These are phyloP conservation scores for Verticillium longisporum DNA, from an alignment of 2,329 filamentous ascomycete species.

Conservation along the genomic window DNA sequence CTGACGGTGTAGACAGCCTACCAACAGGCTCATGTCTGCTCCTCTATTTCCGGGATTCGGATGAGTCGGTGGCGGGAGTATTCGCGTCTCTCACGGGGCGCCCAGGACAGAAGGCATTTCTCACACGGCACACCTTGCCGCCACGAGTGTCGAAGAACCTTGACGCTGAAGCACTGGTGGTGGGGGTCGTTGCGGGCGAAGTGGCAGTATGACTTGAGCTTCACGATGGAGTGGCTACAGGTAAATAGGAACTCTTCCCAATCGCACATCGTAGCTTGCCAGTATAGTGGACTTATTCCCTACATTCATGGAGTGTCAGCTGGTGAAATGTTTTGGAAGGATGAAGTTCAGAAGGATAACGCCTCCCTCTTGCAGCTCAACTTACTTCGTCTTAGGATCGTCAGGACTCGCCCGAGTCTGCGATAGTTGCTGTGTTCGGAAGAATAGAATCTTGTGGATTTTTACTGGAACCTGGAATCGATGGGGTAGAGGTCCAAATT, in stretches of 20 bases:
- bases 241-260: slow-evolving; percentile 63
- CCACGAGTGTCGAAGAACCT: slow-evolving; percentile 56
- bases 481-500: too few relatives aligned
- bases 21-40: background rate
- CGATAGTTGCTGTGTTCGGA: too few relatives aligned
- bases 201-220: slow-evolving; percentile 66
- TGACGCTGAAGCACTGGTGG: slow-evolving; percentile 63
- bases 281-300: background rate
- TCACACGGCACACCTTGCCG: slow-evolving; percentile 48
- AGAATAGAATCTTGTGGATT: too few relatives aligned
- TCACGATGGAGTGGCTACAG: slow-evolving; percentile 54
- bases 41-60: background rate
- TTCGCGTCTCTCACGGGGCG: background rate
- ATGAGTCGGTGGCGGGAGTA: background rate
- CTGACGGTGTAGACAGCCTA: background rate
- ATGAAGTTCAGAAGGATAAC: too few relatives aligned
- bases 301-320: background rate
- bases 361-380: too few relatives aligned
- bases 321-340: too few relatives aligned
- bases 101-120: slow-evolving; percentile 24
- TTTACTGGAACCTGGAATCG: too few relatives aligned
- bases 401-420: too few relatives aligned
- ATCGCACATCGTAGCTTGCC: slow-evolving; percentile 51
- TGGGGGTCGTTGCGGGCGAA: slow-evolving; percentile 65
- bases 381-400: too few relatives aligned